These are phyloP conservation scores for Penicillium sp. DNA, from an alignment of 2,329 filamentous ascomycete species.

Conservation along the genomic window DNA sequence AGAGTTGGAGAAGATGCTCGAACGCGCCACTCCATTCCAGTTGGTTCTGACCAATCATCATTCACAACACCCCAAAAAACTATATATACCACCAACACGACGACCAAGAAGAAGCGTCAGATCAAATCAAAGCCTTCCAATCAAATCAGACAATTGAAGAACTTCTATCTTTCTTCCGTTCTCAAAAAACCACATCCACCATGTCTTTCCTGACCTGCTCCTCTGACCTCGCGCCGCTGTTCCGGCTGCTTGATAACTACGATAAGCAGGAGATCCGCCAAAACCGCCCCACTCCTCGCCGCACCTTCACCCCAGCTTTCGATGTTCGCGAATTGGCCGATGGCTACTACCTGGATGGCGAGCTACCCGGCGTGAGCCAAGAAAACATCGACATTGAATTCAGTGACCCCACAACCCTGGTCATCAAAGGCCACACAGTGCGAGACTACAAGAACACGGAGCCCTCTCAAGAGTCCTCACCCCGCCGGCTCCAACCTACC, in stretches of 20 bases:
- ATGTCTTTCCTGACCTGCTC: constrained; percentile 43
- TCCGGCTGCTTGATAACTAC: constrained; percentile 46
- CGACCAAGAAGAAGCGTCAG: neutral
- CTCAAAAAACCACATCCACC: constrained; percentile 14
- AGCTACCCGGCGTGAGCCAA: constrained; percentile 46
- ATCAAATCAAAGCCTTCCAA: neutral
- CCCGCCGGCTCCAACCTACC: constrained; percentile 45
- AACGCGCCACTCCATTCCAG: constrained; percentile 18
- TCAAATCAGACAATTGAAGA: constrained; percentile 1
- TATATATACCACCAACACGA: constrained; percentile 10
- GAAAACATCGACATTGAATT: constrained; percentile 49
- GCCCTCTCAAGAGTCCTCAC: constrained; percentile 19
- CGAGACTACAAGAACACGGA: constrained; percentile 29
- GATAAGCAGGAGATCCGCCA: constrained; percentile 43
- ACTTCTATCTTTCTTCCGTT: neutral
- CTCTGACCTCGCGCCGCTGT: constrained; percentile 41
- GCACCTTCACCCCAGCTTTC: constrained; percentile 41
- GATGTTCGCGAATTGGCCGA: constrained; percentile 45
- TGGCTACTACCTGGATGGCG: constrained; percentile 46
- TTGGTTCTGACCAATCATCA: constrained; percentile 15
- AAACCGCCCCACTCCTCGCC: constrained; percentile 23
- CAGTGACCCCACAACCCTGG: constrained; percentile 45
- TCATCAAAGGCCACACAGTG: constrained; percentile 43
- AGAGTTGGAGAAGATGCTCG: constrained; percentile 15
- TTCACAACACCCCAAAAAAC: neutral